Percentiles rank a stretch among this genome's conserved stretches.
phyloP scores from a whole-genome alignment of 1,284 basidiomycete genomes.

The Prillingera fragicola region DNA sequence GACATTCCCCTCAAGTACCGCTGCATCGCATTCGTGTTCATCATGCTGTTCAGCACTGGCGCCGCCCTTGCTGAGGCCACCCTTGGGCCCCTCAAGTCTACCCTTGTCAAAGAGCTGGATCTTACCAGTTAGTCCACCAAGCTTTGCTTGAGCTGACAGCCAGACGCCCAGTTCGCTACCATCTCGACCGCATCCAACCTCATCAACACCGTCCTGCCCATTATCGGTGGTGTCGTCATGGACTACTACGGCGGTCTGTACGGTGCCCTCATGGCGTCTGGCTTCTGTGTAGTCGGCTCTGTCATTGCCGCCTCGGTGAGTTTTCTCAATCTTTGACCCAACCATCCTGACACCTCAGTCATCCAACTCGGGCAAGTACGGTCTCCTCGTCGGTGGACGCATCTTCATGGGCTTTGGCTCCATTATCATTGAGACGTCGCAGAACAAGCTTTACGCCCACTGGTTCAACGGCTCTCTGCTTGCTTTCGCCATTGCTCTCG shows the following conservation, averaged over 20 bases:
- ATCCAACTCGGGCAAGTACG: slow-evolving; percentile 26
- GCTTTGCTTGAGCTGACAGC: not conserved
- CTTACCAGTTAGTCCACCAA: not conserved
- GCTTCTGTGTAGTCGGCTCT: slow-evolving; percentile 31
- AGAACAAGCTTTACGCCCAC: slow-evolving; percentile 40
- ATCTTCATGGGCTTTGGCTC: slow-evolving; percentile 38
- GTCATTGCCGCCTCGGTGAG: slow-evolving; percentile 21
- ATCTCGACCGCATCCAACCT: slow-evolving; percentile 42
- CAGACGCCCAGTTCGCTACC: slow-evolving; percentile 45
- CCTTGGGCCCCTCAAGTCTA: too few species aligned
- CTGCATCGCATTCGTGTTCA: slow-evolving; percentile 7
- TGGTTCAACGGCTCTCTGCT: slow-evolving; percentile 36
- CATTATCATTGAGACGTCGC: slow-evolving; percentile 23
- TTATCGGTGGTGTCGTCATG: slow-evolving; percentile 48
- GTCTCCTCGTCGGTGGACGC: slow-evolving; percentile 27
- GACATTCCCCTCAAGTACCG: slow-evolving; percentile 13
- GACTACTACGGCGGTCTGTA: slow-evolving; percentile 48
- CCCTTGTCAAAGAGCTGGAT: too few species aligned
- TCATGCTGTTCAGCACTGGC: not conserved
- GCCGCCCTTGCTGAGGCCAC: not conserved
- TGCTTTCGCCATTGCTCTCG: slow-evolving; percentile 31
- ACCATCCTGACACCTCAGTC: slow-evolving; percentile 24
- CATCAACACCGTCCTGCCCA: slow-evolving; percentile 48
- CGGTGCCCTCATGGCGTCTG: slow-evolving; percentile 5
- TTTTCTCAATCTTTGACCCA: not conserved